A percentile compares a stretch with the other conserved stretches of the same genome.
phyloP scores from a whole-genome alignment of 768 basidiomycete species.

The Hygrophorus russula region DNA sequence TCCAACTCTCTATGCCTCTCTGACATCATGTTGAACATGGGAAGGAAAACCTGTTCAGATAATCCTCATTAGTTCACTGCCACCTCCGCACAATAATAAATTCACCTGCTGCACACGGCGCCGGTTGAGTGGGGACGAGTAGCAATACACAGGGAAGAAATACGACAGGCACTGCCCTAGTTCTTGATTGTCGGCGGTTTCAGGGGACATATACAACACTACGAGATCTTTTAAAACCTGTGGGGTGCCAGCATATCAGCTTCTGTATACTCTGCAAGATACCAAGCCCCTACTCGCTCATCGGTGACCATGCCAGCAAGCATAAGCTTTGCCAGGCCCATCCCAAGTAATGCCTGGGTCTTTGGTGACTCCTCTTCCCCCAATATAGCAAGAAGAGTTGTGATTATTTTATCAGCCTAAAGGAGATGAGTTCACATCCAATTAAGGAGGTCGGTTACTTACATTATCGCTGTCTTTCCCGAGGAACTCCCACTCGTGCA shows the following conservation, averaged over 20 bases:
- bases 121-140: slow-evolving; percentile 69
- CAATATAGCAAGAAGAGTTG: slow-evolving; percentile 40
- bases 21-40: slow-evolving; percentile 38
- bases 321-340: slow-evolving; percentile 82
- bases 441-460: not conserved
- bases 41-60: slow-evolving; percentile 37
- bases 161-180: slow-evolving; percentile 78
- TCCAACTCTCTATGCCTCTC: slow-evolving; percentile 39
- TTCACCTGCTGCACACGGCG: slow-evolving; percentile 55
- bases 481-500: slow-evolving; percentile 57
- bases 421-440: slow-evolving; percentile 12
- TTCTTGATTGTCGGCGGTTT: slow-evolving; percentile 71
- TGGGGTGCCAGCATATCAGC: slow-evolving; percentile 33
- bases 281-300: slow-evolving; percentile 39
- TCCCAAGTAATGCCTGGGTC: slow-evolving; percentile 58
- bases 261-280: slow-evolving; percentile 17
- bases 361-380: slow-evolving; percentile 38
- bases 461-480: slow-evolving; percentile 20
- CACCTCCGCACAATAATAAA: not conserved
- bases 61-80: not conserved
- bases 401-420: slow-evolving; percentile 28
- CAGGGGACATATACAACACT: slow-evolving; percentile 63
- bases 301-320: slow-evolving; percentile 68
- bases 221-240: slow-evolving; percentile 27
- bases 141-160: slow-evolving; percentile 82